Conservation (phyloP, 805 yeast genomes). For the Candida quercuum region DNA sequence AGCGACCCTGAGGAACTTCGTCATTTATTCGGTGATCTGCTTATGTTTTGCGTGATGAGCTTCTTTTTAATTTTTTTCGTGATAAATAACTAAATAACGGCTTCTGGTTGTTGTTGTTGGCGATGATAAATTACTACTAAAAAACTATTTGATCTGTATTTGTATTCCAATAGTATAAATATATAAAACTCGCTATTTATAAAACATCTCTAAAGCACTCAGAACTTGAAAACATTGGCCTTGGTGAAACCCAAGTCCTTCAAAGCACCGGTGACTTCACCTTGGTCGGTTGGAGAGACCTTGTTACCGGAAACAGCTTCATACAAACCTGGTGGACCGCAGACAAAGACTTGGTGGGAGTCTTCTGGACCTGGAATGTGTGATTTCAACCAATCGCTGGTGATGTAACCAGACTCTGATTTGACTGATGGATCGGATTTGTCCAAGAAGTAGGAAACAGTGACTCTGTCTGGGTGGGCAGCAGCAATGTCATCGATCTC, state of each 20-base stretch:
- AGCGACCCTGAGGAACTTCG: constrained; percentile 41
- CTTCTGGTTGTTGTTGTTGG: too few relatives aligned
- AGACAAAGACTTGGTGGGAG: constrained; percentile 73
- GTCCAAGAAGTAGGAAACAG: constrained; percentile 77
- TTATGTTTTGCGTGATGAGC: background rate
- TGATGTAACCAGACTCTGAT: constrained; percentile 70
- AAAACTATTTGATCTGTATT: too few relatives aligned
- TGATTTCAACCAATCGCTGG: constrained; percentile 62
- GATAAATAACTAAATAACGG: too few relatives aligned
- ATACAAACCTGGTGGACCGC: constrained; percentile 95
- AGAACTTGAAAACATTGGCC: constrained; percentile 87
- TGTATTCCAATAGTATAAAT: background rate
- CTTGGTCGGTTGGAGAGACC: constrained; percentile 86
- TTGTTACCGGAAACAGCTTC: constrained; percentile 83
- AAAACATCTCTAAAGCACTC: constrained; percentile 13
- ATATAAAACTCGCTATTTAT: background rate
- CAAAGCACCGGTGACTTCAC: constrained; percentile 85
- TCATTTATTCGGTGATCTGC: background rate
- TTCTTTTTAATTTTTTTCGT: background rate
- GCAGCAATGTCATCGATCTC: constrained; percentile 68
- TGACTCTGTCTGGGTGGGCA: constrained; percentile 72
- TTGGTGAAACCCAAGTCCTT: constrained; percentile 83
- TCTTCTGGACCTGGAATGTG: constrained; percentile 63
- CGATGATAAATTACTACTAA: too few relatives aligned
- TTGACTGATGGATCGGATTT: constrained; percentile 36